phyloP scores from a whole-genome alignment of 75 land plant species.

The Larix kaempferi region DNA sequence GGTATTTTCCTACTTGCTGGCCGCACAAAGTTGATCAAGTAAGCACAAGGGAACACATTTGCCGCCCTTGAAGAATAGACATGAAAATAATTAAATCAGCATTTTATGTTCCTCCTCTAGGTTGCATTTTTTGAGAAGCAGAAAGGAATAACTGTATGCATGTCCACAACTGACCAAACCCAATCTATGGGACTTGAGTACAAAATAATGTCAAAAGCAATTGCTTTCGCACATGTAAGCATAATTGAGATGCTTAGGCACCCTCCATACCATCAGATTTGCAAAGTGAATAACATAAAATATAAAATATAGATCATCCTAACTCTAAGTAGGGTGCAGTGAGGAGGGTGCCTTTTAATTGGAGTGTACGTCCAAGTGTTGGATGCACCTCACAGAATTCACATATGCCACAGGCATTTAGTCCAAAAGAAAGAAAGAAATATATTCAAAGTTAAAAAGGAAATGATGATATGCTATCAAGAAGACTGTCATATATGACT shows the following conservation, averaged over 20 bases:
- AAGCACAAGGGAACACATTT: conserved; percentile 95
- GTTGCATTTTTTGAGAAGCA: not conserved
- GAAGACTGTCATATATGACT: too few relatives aligned
- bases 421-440: too few relatives aligned
- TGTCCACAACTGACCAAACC: not conserved
- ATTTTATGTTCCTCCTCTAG: conserved; percentile 7
- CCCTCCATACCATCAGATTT: not conserved
- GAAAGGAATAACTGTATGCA: not conserved
- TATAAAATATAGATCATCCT: not conserved
- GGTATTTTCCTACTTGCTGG: conserved; percentile 78
- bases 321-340: not conserved
- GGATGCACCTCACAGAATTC: too few relatives aligned
- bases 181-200: not conserved
- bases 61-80: conserved; percentile 61
- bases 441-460: too few relatives aligned
- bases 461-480: too few relatives aligned
- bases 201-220: not conserved
- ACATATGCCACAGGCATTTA: too few relatives aligned
- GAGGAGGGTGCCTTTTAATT: not conserved
- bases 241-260: not conserved
- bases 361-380: not conserved
- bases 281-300: not conserved
- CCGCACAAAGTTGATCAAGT: conserved; percentile 80
- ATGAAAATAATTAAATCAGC: conserved; percentile 6
- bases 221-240: not conserved